Evolutionary conservation across 208 protist genomes (phyloP), one percentile per base, ranked within the genome.

Genomic region (Polymyxa betae): DNA sequence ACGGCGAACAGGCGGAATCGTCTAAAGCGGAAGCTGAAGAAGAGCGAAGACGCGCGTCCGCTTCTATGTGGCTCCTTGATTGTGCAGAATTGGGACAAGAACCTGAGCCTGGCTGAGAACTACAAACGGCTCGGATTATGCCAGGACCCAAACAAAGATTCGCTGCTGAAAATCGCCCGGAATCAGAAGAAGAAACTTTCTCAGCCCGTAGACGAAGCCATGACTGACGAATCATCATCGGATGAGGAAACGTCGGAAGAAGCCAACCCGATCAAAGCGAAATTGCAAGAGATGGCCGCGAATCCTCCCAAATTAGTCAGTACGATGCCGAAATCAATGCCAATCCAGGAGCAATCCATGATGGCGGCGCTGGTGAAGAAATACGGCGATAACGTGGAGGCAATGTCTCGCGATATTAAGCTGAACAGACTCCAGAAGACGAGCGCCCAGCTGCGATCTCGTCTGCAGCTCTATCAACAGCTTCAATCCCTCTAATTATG

Each of bases 331-430:
- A 38, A 5, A n/a, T 82, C 72, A n/a, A 82, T 82, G 72, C 72
- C 72, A 12, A 20, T 5, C 72, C 72, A 82, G 16, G 72, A 82
- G n/a, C 72, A 82, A 35, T 5, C 35, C 16, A 5, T 45, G 40
- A 82, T 82, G 16, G 72, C 16, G 72, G 72, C 5, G 35, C 40
- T 82, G 72, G 40, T 82, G 35, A 35, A n/a, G 35, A 82, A 82
- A 82, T 82, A 82, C 40, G 72, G 72, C 16, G 72, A 82, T 5
- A 35, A 82, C 72, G 16, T 82, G 35, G 72, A 82, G n/a, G 72
- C 72, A 12, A 82, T 82, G 72, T 5, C 72, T 12, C 5, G n/a
- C 10, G 72, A 82, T 43, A 5, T 5, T n/a, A 82, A 82, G n/a
- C 72, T 82, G 72, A 82, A 82, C n/a, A 5, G 10, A 43, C 35